Percentiles rank a stretch among this genome's conserved stretches.
Evolutionary conservation across 305 asterid species (phyloP).

Genomic region (Lippia alba): DNA sequence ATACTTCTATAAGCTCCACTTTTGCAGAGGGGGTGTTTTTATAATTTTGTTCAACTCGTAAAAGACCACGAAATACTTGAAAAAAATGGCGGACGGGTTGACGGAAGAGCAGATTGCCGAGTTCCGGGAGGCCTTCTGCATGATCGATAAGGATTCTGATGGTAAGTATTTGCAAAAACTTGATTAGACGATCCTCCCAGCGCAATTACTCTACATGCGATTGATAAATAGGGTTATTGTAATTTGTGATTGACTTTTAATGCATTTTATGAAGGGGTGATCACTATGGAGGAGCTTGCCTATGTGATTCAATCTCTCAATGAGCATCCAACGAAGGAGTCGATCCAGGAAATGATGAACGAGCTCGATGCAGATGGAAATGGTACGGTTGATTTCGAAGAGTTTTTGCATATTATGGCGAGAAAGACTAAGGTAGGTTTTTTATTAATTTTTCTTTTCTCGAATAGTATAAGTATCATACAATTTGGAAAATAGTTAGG

Average conservation of each 20-base stretch:
- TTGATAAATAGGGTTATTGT: neutral
- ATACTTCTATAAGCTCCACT: too few species aligned
- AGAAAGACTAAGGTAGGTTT: constrained; percentile 65
- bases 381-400: constrained; percentile 69
- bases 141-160: constrained; percentile 63
- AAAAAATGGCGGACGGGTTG: constrained; percentile 52
- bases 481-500: neutral
- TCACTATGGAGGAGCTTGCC: constrained; percentile 72
- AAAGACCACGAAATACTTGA: neutral
- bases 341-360: constrained; percentile 71
- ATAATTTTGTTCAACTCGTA: neutral
- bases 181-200: too few species aligned
- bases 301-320: constrained; percentile 67
- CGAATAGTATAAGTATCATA: neutral
- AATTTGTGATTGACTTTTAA: too few species aligned
- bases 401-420: constrained; percentile 74
- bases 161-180: constrained; percentile 40
- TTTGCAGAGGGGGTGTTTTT: too few species aligned
- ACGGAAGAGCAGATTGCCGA: constrained; percentile 59
- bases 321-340: constrained; percentile 77
- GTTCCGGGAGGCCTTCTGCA: constrained; percentile 58
- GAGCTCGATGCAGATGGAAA: constrained; percentile 77
- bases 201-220: neutral
- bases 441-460: neutral
- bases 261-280: constrained; percentile 49